Base-by-base conservation (phyloP, 1,139 yeast species). In the Saccharomyces hybrid region DNA sequence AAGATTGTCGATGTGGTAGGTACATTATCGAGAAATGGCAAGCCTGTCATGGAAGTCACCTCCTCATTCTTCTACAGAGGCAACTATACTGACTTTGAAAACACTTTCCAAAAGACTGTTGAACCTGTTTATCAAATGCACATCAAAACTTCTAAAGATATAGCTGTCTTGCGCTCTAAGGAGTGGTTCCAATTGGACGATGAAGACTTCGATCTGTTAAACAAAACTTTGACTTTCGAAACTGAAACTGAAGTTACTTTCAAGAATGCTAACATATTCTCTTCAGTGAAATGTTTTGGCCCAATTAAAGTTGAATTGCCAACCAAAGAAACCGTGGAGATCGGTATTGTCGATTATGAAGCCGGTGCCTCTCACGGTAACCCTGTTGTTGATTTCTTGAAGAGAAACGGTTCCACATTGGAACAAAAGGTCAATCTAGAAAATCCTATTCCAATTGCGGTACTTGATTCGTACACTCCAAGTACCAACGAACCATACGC, bases 61-160 rank as follows among this genome's bases (percentile, higher is more conserved):
- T 89, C 98, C 54, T 88, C 91, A 65, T 93, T 93, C 84, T 87
- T 95, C 75, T 93, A 93, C 84, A 83, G 99, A 72, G 99, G 99
- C 61, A 79, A 78, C 54, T 93, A 93, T 77, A 68, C 70, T 46
- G 99, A 95, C 73, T 95, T 80, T 69, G 87, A 85, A 71, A 90
- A 91, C 76, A 89, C 99, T 48, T 93, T 93, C 84, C 87, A 88
- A 75, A 88, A 88, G 74, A 82, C 82, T 60, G 78, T 82, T 57
- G 99, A 93, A 75, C 83, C 91, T 59, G 96, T 97, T 56, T 87
- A 85, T 68, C 87, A 91, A 75, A 78, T 93, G 58, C 72, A 80
- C 47, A 77, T 93, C 69, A 78, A 79, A 59, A 74, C 91, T 52
- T 78, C 89, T 52, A 91, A 89, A 78, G 99, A 93, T 67, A 85